Percentiles rank a stretch among this genome's conserved stretches.
Conservation (phyloP, 176 grass and related monocot species). For the Canna indica region DNA sequence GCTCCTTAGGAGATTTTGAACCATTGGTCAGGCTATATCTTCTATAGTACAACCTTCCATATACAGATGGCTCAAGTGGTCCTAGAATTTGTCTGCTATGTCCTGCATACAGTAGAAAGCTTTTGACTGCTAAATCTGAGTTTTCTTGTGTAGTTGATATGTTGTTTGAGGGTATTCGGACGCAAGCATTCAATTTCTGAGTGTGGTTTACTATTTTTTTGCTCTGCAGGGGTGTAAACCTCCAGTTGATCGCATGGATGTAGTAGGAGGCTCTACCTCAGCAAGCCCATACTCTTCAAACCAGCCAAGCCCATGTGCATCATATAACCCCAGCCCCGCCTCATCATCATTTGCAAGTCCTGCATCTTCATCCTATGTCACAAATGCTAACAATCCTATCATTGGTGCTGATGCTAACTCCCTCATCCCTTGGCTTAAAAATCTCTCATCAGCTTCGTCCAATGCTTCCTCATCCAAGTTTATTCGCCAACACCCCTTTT, state of each 20-base stretch:
- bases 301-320: slow-evolving; percentile 33
- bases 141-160: too few species aligned
- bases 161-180: background rate
- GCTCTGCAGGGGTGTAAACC: slow-evolving; percentile 57
- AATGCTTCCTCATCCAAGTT: slow-evolving; percentile 49
- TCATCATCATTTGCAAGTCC: slow-evolving; percentile 51
- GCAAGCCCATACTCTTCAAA: slow-evolving; percentile 45
- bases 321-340: slow-evolving; percentile 39
- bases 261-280: slow-evolving; percentile 23
- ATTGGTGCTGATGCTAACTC: slow-evolving; percentile 26
- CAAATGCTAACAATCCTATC: slow-evolving; percentile 27
- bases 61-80: background rate
- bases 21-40: background rate
- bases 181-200: background rate
- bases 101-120: background rate
- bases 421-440: slow-evolving; percentile 58
- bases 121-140: background rate
- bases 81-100: background rate
- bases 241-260: slow-evolving; percentile 20
- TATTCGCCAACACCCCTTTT: slow-evolving; percentile 47
- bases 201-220: background rate
- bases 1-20: background rate
- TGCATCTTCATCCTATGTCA: slow-evolving; percentile 38
- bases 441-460: slow-evolving; percentile 21
- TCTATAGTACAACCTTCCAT: background rate